Evolutionary conservation across 1,284 basidiomycete species (phyloP).

Genomic region (Cutaneotrichosporon sp.): DNA sequence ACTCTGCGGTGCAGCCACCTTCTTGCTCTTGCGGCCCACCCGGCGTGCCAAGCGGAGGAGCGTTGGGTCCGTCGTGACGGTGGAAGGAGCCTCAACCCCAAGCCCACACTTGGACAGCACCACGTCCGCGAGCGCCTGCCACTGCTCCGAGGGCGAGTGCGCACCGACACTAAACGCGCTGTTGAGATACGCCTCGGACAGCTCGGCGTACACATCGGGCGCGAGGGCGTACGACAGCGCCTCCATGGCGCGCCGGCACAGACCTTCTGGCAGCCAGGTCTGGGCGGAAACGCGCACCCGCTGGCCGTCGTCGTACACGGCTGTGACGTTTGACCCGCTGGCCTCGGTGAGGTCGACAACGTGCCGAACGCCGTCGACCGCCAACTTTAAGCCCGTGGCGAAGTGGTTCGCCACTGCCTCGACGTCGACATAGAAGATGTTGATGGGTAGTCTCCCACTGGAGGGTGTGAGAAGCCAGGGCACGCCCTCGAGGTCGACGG

Average conservation of each 20-base stretch:
- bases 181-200: constrained; percentile 1
- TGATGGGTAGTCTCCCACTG: constrained; percentile 53
- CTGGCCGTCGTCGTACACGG: constrained; percentile 59
- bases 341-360: constrained; percentile 50
- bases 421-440: constrained; percentile 26
- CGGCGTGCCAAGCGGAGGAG: constrained; percentile 53
- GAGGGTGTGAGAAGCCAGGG: constrained; percentile 66
- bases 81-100: neutral
- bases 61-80: constrained; percentile 46
- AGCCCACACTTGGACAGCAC: constrained; percentile 36
- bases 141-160: constrained; percentile 5
- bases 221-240: constrained; percentile 63
- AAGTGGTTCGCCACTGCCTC: constrained; percentile 38
- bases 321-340: constrained; percentile 57
- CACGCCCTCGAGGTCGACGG: constrained; percentile 61
- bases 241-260: constrained; percentile 64
- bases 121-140: constrained; percentile 37
- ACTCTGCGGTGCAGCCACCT: neutral
- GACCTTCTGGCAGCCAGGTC: constrained; percentile 58
- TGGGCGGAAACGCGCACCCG: constrained; percentile 58
- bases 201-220: constrained; percentile 34
- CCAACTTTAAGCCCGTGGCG: constrained; percentile 41
- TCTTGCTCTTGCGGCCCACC: constrained; percentile 48
- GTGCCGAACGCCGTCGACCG: constrained; percentile 18
- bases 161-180: neutral